These are phyloP conservation scores for Cladosporium sp. DNA, from an alignment of 2,329 filamentous ascomycete genomes.

Conservation along the genomic window DNA sequence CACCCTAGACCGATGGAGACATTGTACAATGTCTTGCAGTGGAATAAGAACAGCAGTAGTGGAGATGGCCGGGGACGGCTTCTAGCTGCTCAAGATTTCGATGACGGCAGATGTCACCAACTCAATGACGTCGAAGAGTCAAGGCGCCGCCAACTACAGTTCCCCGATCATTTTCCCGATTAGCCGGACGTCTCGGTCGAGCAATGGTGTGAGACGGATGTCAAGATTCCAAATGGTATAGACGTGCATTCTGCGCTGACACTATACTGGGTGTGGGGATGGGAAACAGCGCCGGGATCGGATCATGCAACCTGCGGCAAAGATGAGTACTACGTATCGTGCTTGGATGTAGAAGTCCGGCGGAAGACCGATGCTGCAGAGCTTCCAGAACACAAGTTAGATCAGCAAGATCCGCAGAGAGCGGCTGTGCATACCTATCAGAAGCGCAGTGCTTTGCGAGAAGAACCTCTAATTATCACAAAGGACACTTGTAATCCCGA, in stretches of 20 bases:
- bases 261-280: constrained; percentile 97
- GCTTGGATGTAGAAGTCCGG: constrained; percentile 42
- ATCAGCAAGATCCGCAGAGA: constrained; percentile 40
- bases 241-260: constrained; percentile 61
- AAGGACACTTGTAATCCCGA: not conserved
- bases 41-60: constrained; percentile 75
- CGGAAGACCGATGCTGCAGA: constrained; percentile 12
- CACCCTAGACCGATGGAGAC: constrained; percentile 51
- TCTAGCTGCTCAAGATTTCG: constrained; percentile 73
- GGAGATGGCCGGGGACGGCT: constrained; percentile 75
- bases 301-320: constrained; percentile 40
- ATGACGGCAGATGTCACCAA: constrained; percentile 89
- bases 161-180: constrained; percentile 52
- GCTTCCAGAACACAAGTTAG: constrained; percentile 22
- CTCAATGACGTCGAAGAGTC: constrained; percentile 59
- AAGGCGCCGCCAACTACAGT: constrained; percentile 52
- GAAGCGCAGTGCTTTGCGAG: constrained; percentile 35
- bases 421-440: constrained; percentile 37
- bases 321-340: constrained; percentile 57
- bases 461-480: not conserved
- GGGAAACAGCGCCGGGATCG: constrained; percentile 56
- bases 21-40: constrained; percentile 64
- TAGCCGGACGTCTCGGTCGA: constrained; percentile 42
- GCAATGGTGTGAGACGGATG: constrained; percentile 76
- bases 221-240: constrained; percentile 66